Conservation (phyloP, 2,329 filamentous ascomycete genomes). For the Chaetomium sp. region DNA sequence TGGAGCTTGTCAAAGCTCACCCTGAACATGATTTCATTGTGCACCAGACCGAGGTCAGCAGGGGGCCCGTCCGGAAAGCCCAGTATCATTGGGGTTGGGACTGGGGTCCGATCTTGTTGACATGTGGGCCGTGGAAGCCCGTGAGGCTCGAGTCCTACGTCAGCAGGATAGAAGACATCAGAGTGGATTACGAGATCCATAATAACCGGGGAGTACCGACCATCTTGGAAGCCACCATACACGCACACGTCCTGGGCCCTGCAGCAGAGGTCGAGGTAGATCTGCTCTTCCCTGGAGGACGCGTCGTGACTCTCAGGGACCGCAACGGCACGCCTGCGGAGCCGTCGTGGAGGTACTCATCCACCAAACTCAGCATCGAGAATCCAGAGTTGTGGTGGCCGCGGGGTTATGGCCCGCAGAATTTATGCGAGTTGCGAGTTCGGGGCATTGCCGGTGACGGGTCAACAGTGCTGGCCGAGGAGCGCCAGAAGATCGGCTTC, state of each 20-base stretch:
- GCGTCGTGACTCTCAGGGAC: conserved; percentile 7
- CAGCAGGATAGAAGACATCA: conserved; percentile 61
- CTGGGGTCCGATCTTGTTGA: conserved; percentile 66
- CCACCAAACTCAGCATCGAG: not conserved
- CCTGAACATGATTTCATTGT: conserved; percentile 37
- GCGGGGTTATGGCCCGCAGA: conserved; percentile 43
- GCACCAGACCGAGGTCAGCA: conserved; percentile 50
- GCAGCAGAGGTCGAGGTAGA: conserved; percentile 30
- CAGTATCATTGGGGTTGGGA: conserved; percentile 75
- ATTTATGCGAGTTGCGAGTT: conserved; percentile 53
- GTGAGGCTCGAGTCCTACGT: conserved; percentile 66
- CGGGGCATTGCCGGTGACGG: conserved; percentile 23
- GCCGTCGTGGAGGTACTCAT: conserved; percentile 14
- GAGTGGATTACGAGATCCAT: conserved; percentile 40
- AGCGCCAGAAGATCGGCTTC: conserved; percentile 54
- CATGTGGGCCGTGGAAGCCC: conserved; percentile 67
- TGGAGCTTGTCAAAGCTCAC: conserved; percentile 31
- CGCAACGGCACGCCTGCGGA: not conserved
- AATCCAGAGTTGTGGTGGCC: conserved; percentile 45
- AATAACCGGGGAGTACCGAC: not conserved
- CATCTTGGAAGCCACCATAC: conserved; percentile 4
- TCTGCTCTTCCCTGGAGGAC: conserved; percentile 32
- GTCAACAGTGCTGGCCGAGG: conserved; percentile 34
- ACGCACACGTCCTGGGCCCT: conserved; percentile 22
- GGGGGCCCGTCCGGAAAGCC: conserved; percentile 61